Base-by-base conservation (phyloP, 345 rosid genomes). In the Moringa oleifera region DNA sequence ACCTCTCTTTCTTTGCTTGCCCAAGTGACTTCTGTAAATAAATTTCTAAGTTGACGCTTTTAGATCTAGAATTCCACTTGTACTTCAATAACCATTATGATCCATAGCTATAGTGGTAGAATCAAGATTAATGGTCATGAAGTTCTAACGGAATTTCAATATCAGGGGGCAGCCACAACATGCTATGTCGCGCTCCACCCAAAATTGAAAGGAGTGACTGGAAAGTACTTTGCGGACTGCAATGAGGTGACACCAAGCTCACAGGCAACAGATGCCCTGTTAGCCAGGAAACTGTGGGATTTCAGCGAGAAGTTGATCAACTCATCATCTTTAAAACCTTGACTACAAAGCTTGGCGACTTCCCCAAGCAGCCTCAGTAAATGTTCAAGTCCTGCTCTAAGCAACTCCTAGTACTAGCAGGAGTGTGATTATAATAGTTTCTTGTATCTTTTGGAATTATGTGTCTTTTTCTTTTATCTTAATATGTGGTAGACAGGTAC, bases 111-210 rank as follows among this genome's bases (percentile, higher is more conserved):
- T 59, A 22, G 53, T 65, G 50, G 65, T 55, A 25, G n/a, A n/a
- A n/a, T n/a, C n/a, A n/a, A n/a, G n/a, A n/a, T n/a, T n/a, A n/a
- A n/a, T n/a, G n/a, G n/a, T n/a, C 20, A 57, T 18, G 49, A 20
- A 2, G 53, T 41, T 46, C n/a, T n/a, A n/a, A n/a, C n/a, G n/a
- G 18, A 33, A 33, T 21, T 63, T 46, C 24, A 18, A 20, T 52
- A 45, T 37, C 71, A 93, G 97, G 99, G 99, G 47, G 99, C 99
- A 51, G 99, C 97, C 16, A 90, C 99, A 18, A 82, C 92, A 22
- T 94, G 99, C 80, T 88, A 88, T 61, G 89, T 74, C 0, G 97
- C 97, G 4, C 78, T 94, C 6, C 92, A 90, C 59, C 97, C 91
- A 23, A 74, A 62, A 12, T 20, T 90, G 71, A 77, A 75, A 66